A percentile compares a stretch with the other conserved stretches of the same genome.
phyloP scores from a whole-genome alignment of 352 stramenopile genomes.

The Pythium coloratum region DNA sequence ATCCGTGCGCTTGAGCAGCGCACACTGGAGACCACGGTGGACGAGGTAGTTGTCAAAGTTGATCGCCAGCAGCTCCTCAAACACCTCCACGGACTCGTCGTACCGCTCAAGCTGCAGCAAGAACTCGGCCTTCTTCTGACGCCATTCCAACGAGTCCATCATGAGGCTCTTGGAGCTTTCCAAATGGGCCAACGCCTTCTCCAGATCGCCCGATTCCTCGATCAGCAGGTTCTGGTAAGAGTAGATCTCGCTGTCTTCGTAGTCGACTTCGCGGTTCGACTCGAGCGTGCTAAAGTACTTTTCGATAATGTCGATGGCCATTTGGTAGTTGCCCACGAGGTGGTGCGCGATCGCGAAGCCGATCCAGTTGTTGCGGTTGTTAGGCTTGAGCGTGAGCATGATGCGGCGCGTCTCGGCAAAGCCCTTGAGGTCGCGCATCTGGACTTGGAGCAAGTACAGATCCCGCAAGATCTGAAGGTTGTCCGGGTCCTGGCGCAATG shows the following conservation, averaged over 20 bases:
- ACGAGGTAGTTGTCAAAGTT: slow-evolving; percentile 93
- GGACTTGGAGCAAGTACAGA: slow-evolving; percentile 95
- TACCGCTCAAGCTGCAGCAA: slow-evolving; percentile 63
- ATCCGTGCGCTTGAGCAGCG: slow-evolving; percentile 59
- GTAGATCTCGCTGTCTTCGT: slow-evolving; percentile 96
- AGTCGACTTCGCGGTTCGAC: slow-evolving; percentile 55
- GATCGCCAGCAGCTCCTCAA: slow-evolving; percentile 74
- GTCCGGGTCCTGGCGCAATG: slow-evolving; percentile 95
- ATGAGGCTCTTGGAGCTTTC: slow-evolving; percentile 75
- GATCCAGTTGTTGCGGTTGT: slow-evolving; percentile 96
- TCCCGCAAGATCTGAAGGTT: slow-evolving; percentile 98
- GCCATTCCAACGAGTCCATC: slow-evolving; percentile 73
- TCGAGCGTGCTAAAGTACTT: slow-evolving; percentile 93
- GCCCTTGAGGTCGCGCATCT: slow-evolving; percentile 89
- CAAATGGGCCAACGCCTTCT: slow-evolving; percentile 85
- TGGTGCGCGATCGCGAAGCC: slow-evolving; percentile 96
- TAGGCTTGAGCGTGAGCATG: slow-evolving; percentile 94
- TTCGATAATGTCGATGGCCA: slow-evolving; percentile 95
- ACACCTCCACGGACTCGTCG: slow-evolving; percentile 66
- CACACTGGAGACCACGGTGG: slow-evolving; percentile 85
- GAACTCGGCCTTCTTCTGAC: slow-evolving; percentile 76
- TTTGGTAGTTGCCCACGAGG: slow-evolving; percentile 90
- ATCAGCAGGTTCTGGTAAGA: slow-evolving; percentile 96
- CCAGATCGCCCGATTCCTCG: slow-evolving; percentile 87
- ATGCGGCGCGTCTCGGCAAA: slow-evolving; percentile 93